Conservation (phyloP, 2,329 filamentous ascomycete species). For the Botryosphaeria dothidea region DNA sequence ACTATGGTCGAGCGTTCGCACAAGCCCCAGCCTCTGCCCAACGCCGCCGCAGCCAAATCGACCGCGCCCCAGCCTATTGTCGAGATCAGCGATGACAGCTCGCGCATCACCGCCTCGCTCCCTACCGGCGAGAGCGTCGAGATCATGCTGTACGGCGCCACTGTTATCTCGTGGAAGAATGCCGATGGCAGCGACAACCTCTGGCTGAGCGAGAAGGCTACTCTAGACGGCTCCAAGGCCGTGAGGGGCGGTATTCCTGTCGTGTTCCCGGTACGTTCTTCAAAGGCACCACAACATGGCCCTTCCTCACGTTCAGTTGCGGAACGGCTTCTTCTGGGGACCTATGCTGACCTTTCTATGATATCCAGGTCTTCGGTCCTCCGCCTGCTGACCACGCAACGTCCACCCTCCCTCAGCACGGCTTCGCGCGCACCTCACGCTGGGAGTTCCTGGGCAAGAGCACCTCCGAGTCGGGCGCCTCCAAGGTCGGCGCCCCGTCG, state of each 20-base stretch:
- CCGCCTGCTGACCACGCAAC: conserved; percentile 76
- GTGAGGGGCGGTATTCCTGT: conserved; percentile 90
- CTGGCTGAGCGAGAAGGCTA: conserved; percentile 78
- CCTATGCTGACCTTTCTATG: background rate
- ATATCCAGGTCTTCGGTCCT: conserved; percentile 77
- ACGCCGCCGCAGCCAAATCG: conserved; percentile 57
- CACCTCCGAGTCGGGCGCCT: conserved; percentile 59
- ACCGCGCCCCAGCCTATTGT: conserved; percentile 78
- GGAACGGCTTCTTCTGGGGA: background rate
- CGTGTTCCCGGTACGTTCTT: conserved; percentile 77
- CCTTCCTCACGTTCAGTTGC: background rate
- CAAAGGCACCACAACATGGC: background rate
- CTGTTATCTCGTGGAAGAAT: conserved; percentile 85
- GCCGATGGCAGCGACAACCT: conserved; percentile 77
- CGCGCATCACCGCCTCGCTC: conserved; percentile 74
- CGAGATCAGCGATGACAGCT: conserved; percentile 69
- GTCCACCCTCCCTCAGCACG: conserved; percentile 82
- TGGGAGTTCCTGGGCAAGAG: conserved; percentile 97
- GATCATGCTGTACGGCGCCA: conserved; percentile 87
- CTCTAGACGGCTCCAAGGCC: conserved; percentile 82
- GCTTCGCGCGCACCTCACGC: conserved; percentile 83
- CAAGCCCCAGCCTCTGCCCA: conserved; percentile 62
- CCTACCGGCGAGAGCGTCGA: conserved; percentile 85
- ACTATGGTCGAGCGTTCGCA: conserved; percentile 80
- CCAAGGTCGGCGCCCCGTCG: conserved; percentile 30